phyloP scores from a whole-genome alignment of 176 grass and related monocot genomes.

The Chloris gayana region DNA sequence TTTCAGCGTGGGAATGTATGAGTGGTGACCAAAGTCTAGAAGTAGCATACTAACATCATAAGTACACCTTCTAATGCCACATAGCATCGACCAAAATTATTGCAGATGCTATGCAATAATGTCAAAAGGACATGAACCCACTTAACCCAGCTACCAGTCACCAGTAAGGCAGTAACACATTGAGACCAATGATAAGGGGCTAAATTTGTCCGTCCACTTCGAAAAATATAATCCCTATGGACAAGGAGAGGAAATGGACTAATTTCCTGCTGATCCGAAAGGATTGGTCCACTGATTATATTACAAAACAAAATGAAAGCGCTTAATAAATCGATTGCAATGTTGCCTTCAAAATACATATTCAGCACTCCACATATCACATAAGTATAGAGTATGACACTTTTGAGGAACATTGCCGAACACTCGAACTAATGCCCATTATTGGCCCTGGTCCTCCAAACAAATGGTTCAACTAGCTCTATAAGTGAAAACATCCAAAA shows the following conservation, averaged over 20 bases:
- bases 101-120: neutral
- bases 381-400: neutral
- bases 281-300: neutral
- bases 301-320: neutral
- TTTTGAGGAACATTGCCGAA: neutral
- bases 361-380: neutral
- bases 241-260: neutral
- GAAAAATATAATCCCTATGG: neutral
- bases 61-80: neutral
- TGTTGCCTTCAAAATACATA: neutral
- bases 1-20: neutral
- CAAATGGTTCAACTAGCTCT: slow-evolving; percentile 2
- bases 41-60: neutral
- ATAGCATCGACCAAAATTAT: neutral
- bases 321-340: neutral
- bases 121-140: neutral
- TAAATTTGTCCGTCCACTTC: no score
- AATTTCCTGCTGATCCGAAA: neutral
- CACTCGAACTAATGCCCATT: neutral
- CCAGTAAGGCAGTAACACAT: neutral
- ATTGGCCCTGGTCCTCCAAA: neutral
- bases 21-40: neutral
- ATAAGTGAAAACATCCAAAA: neutral
- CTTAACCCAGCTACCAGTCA: neutral
- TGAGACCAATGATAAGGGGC: neutral